Evolutionary conservation across 2,329 filamentous ascomycete species (phyloP).

Genomic region (Tolypocladium capitatum): DNA sequence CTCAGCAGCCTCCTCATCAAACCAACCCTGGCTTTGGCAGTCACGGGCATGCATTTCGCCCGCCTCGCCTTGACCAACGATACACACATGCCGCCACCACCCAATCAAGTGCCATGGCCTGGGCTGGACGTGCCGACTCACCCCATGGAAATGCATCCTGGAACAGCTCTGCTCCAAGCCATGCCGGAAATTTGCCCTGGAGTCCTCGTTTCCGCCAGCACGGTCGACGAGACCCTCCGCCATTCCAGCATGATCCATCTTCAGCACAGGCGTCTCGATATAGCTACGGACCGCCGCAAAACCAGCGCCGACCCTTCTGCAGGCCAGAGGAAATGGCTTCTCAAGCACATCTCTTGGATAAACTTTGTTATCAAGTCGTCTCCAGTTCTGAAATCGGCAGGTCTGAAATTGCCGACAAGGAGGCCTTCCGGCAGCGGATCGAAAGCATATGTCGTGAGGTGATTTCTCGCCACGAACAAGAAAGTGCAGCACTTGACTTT

Average conservation of each 20-base stretch:
- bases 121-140: background rate
- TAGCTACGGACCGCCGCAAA: slow-evolving; percentile 8
- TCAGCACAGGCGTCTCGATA: slow-evolving; percentile 4
- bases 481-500: slow-evolving; percentile 29
- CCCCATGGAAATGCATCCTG: background rate
- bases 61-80: background rate
- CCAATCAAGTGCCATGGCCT: background rate
- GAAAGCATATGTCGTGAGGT: slow-evolving; percentile 50
- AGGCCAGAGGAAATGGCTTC: slow-evolving; percentile 31
- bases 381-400: slow-evolving; percentile 47
- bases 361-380: slow-evolving; percentile 30
- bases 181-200: background rate
- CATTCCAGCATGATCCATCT: slow-evolving; percentile 12
- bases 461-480: slow-evolving; percentile 39
- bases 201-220: background rate
- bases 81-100: background rate
- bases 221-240: slow-evolving; percentile 4
- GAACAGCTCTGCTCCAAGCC: background rate
- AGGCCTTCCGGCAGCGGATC: slow-evolving; percentile 52
- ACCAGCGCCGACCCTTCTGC: slow-evolving; percentile 19
- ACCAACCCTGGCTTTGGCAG: background rate
- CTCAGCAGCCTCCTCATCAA: slow-evolving; percentile 11
- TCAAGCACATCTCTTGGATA: slow-evolving; percentile 36
- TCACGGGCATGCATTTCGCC: background rate
- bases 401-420: slow-evolving; percentile 55